Evolutionary conservation across 352 stramenopile species (phyloP).

Genomic region (Globisporangium acanthophoron): DNA sequence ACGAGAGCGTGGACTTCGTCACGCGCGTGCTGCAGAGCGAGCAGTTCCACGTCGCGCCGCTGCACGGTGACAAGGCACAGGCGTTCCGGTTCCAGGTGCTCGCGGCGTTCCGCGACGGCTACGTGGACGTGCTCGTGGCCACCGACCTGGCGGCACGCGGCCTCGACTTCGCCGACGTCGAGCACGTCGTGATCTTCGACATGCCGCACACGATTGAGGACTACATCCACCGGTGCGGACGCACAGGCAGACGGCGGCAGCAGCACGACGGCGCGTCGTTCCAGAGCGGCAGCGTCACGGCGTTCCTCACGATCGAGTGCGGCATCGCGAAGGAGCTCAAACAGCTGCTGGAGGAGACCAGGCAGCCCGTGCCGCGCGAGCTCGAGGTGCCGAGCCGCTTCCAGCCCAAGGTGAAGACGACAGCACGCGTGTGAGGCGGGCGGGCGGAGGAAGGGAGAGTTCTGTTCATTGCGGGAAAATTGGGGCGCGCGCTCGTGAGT

Average conservation of each 20-base stretch:
- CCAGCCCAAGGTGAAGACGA: constrained; percentile 2
- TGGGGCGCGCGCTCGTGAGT: background rate
- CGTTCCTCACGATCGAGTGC: constrained; percentile 57
- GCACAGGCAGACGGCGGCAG: constrained; percentile 46
- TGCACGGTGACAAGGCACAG: constrained; percentile 91
- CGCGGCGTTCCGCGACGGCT: constrained; percentile 37
- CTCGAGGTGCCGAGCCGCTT: constrained; percentile 39
- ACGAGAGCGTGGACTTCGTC: constrained; percentile 91
- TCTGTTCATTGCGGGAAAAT: background rate
- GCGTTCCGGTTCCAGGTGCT: constrained; percentile 47
- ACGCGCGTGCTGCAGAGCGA: constrained; percentile 92
- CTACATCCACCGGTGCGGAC: constrained; percentile 89
- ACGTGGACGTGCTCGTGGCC: constrained; percentile 83
- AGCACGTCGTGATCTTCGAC: constrained; percentile 86
- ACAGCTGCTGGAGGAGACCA: constrained; percentile 34
- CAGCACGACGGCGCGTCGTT: constrained; percentile 16
- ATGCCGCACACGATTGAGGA: constrained; percentile 89
- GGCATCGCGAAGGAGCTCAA: constrained; percentile 46
- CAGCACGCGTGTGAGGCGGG: background rate
- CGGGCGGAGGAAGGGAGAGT: background rate
- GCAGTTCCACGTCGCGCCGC: constrained; percentile 91
- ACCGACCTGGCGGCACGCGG: constrained; percentile 88
- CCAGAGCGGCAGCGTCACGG: constrained; percentile 23
- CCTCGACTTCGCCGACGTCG: constrained; percentile 84
- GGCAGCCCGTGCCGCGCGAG: constrained; percentile 40